These are phyloP conservation scores for Colletotrichum shisoi DNA, from an alignment of 2,329 filamentous ascomycete genomes.

Conservation along the genomic window DNA sequence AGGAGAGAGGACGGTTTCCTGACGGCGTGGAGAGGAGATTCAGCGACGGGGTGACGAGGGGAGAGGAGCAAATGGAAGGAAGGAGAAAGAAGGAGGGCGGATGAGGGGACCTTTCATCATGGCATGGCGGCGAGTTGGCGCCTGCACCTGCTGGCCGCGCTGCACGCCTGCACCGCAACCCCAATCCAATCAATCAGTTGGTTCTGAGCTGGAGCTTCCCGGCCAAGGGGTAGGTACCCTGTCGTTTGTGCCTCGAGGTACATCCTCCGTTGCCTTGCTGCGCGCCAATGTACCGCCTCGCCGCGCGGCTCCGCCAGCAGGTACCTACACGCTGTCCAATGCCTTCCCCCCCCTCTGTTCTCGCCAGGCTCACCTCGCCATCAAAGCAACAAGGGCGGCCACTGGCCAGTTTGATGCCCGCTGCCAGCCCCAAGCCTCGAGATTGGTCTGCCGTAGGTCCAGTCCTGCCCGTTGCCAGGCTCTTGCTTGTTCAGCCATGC, in stretches of 20 bases:
- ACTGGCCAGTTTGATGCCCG: slow-evolving; percentile 20
- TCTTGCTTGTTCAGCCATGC: slow-evolving; percentile 25
- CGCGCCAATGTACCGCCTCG: neutral
- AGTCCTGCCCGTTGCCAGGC: slow-evolving; percentile 17
- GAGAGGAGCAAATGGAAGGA: slow-evolving; percentile 40
- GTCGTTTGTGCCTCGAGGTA: slow-evolving; percentile 6
- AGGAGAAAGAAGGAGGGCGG: slow-evolving; percentile 42
- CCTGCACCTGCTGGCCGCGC: slow-evolving; percentile 4
- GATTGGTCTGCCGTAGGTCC: slow-evolving; percentile 24
- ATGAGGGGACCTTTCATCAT: slow-evolving; percentile 40
- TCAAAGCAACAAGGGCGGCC: slow-evolving; percentile 21
- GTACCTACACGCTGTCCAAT: neutral
- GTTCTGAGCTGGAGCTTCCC: neutral
- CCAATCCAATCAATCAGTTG: slow-evolving; percentile 3
- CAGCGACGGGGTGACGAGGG: slow-evolving; percentile 34
- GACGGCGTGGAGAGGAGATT: slow-evolving; percentile 25
- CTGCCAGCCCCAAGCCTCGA: slow-evolving; percentile 18
- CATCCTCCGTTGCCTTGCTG: neutral
- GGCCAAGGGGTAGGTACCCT: neutral
- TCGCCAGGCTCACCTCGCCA: slow-evolving; percentile 21
- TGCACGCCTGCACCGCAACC: slow-evolving; percentile 1
- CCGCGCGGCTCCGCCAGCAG: neutral
- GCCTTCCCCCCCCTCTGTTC: neutral
- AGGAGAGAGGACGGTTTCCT: slow-evolving; percentile 23
- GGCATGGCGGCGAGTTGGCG: slow-evolving; percentile 40